Base-by-base conservation (phyloP, 1,284 basidiomycete genomes). In the Rhodotorula glutinis region DNA sequence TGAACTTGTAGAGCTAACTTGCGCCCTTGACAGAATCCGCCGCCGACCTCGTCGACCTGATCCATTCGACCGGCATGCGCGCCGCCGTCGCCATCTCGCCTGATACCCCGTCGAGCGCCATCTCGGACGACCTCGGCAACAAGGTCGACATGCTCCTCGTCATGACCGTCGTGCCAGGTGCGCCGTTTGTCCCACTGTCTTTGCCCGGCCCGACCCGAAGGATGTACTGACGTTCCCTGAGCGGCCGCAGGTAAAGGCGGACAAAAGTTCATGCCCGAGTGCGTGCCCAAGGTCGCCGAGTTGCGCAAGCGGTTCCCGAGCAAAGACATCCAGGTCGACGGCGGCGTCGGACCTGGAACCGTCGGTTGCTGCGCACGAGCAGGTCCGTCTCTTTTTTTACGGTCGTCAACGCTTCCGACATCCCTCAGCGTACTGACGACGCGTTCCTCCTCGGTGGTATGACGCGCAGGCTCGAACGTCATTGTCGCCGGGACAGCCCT, bases 401-500 rank as follows among this genome's bases (percentile, higher is more conserved):
- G n/a, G n/a, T n/a, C n/a, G n/a, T n/a, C n/a, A n/a, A n/a, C n/a
- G n/a, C n/a, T n/a, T n/a, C n/a, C n/a, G n/a, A n/a, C n/a, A n/a
- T n/a, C n/a, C n/a, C n/a, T n/a, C n/a, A n/a, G n/a, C n/a, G n/a
- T n/a, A n/a, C n/a, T n/a, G n/a, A n/a, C 14, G 56, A 23, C 44
- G 21, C 27, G 53, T 14, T 46, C 14, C 21, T 7, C n/a, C 52
- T 19, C 38, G 4, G 25, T n/a, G 19, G 29, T 27, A 41, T 13
- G 11, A 16, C 40, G 13, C 70, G 19, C 75, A 92, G 92, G 92
- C 49, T 91, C 92, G 78, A 99, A 99, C 77, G 93, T 99, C 71
- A 92, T 98, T 71, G 96, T 99, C 19, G 95, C 96, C 14, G 96
- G 96, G 25, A 98, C 93, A 13, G 94, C 96, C 19, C 89, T 98